Evolutionary conservation across 2,329 filamentous ascomycete genomes (phyloP).

Genomic region (Fusarium ramigenum): DNA sequence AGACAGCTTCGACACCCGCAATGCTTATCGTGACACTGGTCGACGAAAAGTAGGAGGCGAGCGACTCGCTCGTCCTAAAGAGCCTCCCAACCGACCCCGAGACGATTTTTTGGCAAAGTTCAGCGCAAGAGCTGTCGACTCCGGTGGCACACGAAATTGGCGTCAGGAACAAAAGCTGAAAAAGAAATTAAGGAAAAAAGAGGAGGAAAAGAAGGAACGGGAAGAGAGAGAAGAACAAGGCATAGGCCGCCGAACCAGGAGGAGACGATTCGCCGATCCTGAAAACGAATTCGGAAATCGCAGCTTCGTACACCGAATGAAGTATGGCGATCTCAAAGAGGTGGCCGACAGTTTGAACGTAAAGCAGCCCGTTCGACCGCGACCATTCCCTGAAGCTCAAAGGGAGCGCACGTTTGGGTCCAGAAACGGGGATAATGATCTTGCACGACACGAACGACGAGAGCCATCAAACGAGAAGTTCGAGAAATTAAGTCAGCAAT

Average conservation of each 20-base stretch:
- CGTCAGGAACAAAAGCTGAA: constrained; percentile 57
- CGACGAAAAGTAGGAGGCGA: neutral
- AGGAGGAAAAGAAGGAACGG: constrained; percentile 49
- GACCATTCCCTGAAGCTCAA: constrained; percentile 30
- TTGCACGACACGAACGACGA: neutral
- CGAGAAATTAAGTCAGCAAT: neutral
- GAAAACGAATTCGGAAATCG: constrained; percentile 61
- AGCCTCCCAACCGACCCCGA: constrained; percentile 1
- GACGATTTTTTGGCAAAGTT: constrained; percentile 35
- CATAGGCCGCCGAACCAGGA: constrained; percentile 55
- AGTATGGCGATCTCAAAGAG: constrained; percentile 53
- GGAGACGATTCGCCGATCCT: constrained; percentile 63
- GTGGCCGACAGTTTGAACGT: constrained; percentile 39
- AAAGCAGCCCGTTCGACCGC: constrained; percentile 41
- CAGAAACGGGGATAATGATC: neutral
- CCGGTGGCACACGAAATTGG: constrained; percentile 38
- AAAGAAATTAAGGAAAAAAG: constrained; percentile 61
- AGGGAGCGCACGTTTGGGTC: constrained; percentile 9
- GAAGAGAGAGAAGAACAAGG: constrained; percentile 48
- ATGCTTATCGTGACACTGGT: neutral
- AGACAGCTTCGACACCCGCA: neutral
- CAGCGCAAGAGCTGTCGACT: constrained; percentile 43
- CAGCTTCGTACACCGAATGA: constrained; percentile 65
- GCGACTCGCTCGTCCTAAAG: neutral
- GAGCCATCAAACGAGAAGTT: neutral